These are phyloP conservation scores for Diutina scorzettiae DNA, from an alignment of 1,139 yeast genomes.

Conservation along the genomic window DNA sequence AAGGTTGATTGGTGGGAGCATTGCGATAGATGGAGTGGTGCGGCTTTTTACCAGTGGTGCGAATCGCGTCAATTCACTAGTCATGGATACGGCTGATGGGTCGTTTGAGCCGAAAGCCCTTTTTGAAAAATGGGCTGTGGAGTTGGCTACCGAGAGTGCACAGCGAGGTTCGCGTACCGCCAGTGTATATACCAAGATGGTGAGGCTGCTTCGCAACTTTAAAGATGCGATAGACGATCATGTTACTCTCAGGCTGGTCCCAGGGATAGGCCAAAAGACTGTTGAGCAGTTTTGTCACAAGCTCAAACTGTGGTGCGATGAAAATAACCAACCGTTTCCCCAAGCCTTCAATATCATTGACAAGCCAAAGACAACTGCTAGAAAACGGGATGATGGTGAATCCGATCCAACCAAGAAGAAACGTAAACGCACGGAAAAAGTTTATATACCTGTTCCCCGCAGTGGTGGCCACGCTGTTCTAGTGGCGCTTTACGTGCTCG, in stretches of 20 bases:
- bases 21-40: conserved; percentile 11
- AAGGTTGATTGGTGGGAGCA: conserved; percentile 86
- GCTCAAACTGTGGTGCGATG: conserved; percentile 34
- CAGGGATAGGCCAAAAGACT: conserved; percentile 53
- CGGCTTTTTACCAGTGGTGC: too few species aligned
- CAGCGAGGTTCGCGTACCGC: conserved; percentile 31
- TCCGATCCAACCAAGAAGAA: conserved; percentile 8
- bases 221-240: conserved; percentile 36
- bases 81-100: background rate
- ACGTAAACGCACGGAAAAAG: conserved; percentile 11
- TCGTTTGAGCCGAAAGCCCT: conserved; percentile 25
- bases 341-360: conserved; percentile 14
- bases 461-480: conserved; percentile 86
- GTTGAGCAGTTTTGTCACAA: conserved; percentile 31
- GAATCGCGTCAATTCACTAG: too few species aligned
- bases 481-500: conserved; percentile 47
- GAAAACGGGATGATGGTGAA: conserved; percentile 8
- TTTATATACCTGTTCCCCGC: conserved; percentile 63
- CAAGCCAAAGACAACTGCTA: conserved; percentile 7
- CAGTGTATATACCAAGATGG: conserved; percentile 35
- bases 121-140: conserved; percentile 41
- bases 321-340: conserved; percentile 30
- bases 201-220: conserved; percentile 30
- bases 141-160: conserved; percentile 30
- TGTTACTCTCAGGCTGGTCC: conserved; percentile 36